Evolutionary conservation across 768 basidiomycete genomes (phyloP), one percentile per base, ranked within the genome.

Genomic region (Termitomyces titanicus): DNA sequence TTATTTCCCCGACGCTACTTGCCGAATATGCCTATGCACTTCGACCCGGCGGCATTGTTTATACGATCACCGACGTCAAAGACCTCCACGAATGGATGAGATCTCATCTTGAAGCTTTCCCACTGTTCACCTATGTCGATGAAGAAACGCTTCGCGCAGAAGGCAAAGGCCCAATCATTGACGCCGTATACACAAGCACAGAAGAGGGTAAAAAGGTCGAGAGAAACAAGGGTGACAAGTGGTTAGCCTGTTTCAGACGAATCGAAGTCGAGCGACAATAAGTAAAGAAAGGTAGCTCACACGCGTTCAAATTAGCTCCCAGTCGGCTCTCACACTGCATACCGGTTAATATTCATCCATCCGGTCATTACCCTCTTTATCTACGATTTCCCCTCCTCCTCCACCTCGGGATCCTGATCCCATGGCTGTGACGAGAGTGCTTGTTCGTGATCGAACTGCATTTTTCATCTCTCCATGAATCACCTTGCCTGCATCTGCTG

Each of bases 181-280:
- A 92, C 60, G 90, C 86, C 2, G 85, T 96, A 17, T 87, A 86
- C 69, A 81, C 74, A 33, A 85, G 85, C 64, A 99, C 97, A 3
- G 97, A 99, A 70, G 97, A 99, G 72, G 96, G 97, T 5, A 92
- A 86, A 70, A 99, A 99, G 70, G 97, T 98, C 0, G 91, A 92
- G 68, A 77, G 96, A 67, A 98, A 97, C 66, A 76, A 79, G 18
- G 94, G 94, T 24, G 80, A 89, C 44, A 98, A 98, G 70, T 95
- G 88, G 87, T 79, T 96, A 31, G 92, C 91, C 5, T 96, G 94
- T 68, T 98, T 94, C 72, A 79, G 82, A 65, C 79, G 94, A 62
- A 79, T 87, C 40, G 69, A 75, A 58, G 69, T 69, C 27, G 46
- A 64, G 29, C 66, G 69, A 55, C 52, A 64, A 60, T 65, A 61